Evolutionary conservation across 495 filamentous ascomycete genomes (phyloP).

Genomic region (Pseudevernia furfuracea): DNA sequence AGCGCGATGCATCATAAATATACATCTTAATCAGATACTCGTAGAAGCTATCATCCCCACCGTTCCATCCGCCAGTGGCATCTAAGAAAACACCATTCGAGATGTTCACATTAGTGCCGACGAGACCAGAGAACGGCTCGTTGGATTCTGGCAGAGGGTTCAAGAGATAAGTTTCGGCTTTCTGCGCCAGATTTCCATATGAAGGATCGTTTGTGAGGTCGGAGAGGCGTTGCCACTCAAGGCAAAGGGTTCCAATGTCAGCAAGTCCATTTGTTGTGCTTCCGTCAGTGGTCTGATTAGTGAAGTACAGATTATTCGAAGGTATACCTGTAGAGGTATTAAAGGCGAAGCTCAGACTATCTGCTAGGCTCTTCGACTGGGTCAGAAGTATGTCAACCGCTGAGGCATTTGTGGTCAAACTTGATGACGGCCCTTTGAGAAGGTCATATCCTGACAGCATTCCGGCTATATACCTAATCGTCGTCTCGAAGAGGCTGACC

Average conservation of each 20-base stretch:
- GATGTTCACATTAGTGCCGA: constrained; percentile 62
- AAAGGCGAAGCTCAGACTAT: constrained; percentile 70
- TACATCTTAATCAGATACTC: constrained; percentile 96
- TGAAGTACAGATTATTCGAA: constrained; percentile 61
- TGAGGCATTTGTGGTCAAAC: constrained; percentile 38
- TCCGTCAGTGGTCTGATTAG: constrained; percentile 39
- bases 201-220: constrained; percentile 60
- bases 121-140: constrained; percentile 70
- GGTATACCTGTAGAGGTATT: constrained; percentile 69
- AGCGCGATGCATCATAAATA: constrained; percentile 65
- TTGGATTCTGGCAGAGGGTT: constrained; percentile 51
- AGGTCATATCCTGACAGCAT: constrained; percentile 78
- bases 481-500: constrained; percentile 83
- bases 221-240: constrained; percentile 80
- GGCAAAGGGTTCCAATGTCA: constrained; percentile 62
- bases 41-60: constrained; percentile 76
- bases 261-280: constrained; percentile 59
- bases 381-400: constrained; percentile 50
- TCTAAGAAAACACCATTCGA: constrained; percentile 59
- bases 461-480: constrained; percentile 78
- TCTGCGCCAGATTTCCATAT: constrained; percentile 61
- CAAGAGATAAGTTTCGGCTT: constrained; percentile 65
- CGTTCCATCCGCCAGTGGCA: constrained; percentile 66
- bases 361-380: constrained; percentile 63
- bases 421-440: constrained; percentile 59